Evolutionary conservation across 1,139 yeast genomes (phyloP), one percentile per base, ranked within the genome.

Genomic region (Suhomyces coccinellae): DNA sequence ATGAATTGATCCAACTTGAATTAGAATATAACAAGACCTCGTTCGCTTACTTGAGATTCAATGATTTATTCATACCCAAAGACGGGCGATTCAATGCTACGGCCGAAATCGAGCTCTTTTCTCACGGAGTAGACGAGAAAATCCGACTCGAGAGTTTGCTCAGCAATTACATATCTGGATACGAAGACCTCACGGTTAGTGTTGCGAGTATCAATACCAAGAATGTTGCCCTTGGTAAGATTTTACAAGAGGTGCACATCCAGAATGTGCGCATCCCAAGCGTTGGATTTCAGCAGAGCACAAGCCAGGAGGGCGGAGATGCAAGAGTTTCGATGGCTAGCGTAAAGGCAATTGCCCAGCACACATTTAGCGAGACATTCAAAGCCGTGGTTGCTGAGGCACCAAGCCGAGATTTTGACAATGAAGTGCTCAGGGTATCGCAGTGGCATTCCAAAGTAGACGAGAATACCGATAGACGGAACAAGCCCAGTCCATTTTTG

Each of bases 401-500:
- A 20, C 24, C 24, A 20, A 4, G 24, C 24, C 24, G 9, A 20
- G 24, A 20, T 20, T 20, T 20, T 20, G 24, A 20, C 14, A 9
- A 15, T 12, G 39, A 17, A 28, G 30, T 14, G n/a, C 28, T 22
- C 15, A 11, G 15, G 33, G 26, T n/a, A 12, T 27, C 13, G n/a
- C 32, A 33, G 28, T 32, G 35, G 33, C 12, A 7, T 14, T 9
- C 13, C 3, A 29, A 15, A 22, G 14, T 20, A 9, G 12, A 13
- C 15, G 17, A 17, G 6, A 7, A 29, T 8, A 12, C 15, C 3
- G 30, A 29, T 7, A 30, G 35, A 24, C 16, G 22, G 10, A 20
- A 38, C 15, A 40, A 33, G 33, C 53, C 55, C 28, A 48, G 61
- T 50, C 56, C 62, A 9, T 75, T 76, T 46, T 54, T 80, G 8